Percentiles rank a stretch among this genome's conserved stretches.
These are phyloP conservation scores for Stipa capillata DNA, from an alignment of 176 grass and related monocot species.

Conservation along the genomic window DNA sequence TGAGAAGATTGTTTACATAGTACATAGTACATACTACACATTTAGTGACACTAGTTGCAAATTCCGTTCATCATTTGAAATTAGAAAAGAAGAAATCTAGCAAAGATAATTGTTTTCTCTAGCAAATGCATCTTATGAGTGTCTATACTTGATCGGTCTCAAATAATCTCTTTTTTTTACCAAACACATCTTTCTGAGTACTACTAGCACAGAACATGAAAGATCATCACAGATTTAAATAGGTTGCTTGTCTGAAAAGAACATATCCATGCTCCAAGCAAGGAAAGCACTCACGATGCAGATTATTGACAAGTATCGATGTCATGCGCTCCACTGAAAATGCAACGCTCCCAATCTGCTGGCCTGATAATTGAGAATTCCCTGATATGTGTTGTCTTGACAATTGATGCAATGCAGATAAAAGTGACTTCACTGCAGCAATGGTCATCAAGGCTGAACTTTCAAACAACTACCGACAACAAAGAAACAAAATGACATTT, in stretches of 20 bases:
- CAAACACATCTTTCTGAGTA: not conserved
- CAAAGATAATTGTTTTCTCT: not conserved
- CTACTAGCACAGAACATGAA: conserved; percentile 10
- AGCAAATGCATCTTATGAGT: not conserved
- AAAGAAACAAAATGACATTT: conserved; percentile 32
- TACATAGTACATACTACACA: not conserved
- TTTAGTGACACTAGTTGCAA: not conserved
- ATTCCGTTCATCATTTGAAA: not conserved
- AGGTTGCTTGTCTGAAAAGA: not conserved
- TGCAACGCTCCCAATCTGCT: conserved; percentile 71
- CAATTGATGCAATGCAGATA: conserved; percentile 85
- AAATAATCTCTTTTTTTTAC: not conserved
- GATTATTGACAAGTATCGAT: conserved; percentile 88
- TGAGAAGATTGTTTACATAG: not conserved
- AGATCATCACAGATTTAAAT: not conserved
- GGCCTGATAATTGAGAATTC: conserved; percentile 50
- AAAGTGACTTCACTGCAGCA: conserved; percentile 86
- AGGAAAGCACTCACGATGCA: conserved; percentile 60
- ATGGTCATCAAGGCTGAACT: conserved; percentile 94
- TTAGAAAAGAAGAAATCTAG: not conserved
- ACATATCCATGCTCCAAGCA: not conserved
- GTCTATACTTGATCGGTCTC: not conserved
- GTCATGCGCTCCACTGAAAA: conserved; percentile 94
- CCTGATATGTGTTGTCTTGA: conserved; percentile 83
- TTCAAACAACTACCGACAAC: conserved; percentile 83